Percentiles rank a stretch among this genome's conserved stretches.
phyloP scores from a whole-genome alignment of 192 early-diverging fungal species.

The Gorgonomyces haynaldii region DNA sequence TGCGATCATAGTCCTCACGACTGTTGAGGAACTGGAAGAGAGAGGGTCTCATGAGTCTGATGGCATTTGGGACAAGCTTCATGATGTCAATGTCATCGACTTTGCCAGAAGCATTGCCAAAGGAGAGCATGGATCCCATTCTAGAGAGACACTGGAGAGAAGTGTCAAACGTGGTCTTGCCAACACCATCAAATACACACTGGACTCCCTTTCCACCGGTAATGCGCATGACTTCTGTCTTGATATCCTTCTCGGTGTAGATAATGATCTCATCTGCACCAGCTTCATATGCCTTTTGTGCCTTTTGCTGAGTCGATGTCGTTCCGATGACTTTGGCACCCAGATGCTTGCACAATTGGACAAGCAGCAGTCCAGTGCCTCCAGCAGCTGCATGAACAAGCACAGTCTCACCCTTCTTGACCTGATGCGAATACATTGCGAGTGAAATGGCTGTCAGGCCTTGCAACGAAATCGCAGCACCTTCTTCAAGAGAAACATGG shows the following conservation, averaged over 20 bases:
- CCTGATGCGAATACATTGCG: constrained; percentile 54
- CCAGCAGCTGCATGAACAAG: constrained; percentile 86
- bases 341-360: constrained; percentile 58
- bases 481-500: constrained; percentile 40
- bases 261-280: constrained; percentile 58
- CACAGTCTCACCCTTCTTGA: constrained; percentile 63
- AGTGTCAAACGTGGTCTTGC: constrained; percentile 71
- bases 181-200: constrained; percentile 83
- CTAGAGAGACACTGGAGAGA: constrained; percentile 52
- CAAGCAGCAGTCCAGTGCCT: constrained; percentile 69
- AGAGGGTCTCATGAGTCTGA: constrained; percentile 60
- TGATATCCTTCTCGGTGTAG: constrained; percentile 57
- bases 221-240: constrained; percentile 56
- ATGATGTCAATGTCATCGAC: constrained; percentile 43
- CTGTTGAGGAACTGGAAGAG: constrained; percentile 61
- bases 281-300: constrained; percentile 34
- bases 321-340: constrained; percentile 89
- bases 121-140: constrained; percentile 65
- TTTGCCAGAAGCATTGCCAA: constrained; percentile 80
- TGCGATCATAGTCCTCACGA: constrained; percentile 45
- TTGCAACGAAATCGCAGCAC: constrained; percentile 61
- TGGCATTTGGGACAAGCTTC: constrained; percentile 55
- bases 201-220: constrained; percentile 60
- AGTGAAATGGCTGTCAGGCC: constrained; percentile 67
- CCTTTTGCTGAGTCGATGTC: constrained; percentile 61